Percentiles rank a stretch among this genome's conserved stretches.
phyloP scores from a whole-genome alignment of 768 basidiomycete species.

The Lactifluus hygrophoroides region DNA sequence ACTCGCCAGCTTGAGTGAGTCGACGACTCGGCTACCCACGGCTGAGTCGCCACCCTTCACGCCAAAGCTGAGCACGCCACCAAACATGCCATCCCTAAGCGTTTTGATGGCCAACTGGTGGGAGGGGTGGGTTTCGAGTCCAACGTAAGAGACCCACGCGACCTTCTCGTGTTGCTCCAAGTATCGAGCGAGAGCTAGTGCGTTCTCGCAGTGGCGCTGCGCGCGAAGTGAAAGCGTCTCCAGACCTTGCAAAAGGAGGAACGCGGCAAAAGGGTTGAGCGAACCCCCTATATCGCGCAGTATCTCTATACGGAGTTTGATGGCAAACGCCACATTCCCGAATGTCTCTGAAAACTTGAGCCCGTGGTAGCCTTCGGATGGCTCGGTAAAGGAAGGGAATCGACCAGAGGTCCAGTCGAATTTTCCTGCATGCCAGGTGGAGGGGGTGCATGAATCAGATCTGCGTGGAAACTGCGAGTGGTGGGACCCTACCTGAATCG shows the following conservation, averaged over 20 bases:
- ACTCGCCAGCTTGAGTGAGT: slow-evolving; percentile 61
- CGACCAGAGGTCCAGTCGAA: slow-evolving; percentile 69
- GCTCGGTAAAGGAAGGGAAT: slow-evolving; percentile 69
- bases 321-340: slow-evolving; percentile 51
- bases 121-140: slow-evolving; percentile 52
- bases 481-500: slow-evolving; percentile 46
- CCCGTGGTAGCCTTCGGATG: slow-evolving; percentile 71
- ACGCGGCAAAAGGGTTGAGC: slow-evolving; percentile 65
- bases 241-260: slow-evolving; percentile 69
- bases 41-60: slow-evolving; percentile 45
- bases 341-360: slow-evolving; percentile 59
- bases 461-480: not conserved
- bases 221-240: slow-evolving; percentile 68
- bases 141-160: slow-evolving; percentile 73
- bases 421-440: slow-evolving; percentile 36
- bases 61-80: slow-evolving; percentile 75
- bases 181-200: slow-evolving; percentile 54
- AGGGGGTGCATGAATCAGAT: not conserved
- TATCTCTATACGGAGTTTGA: slow-evolving; percentile 55
- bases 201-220: slow-evolving; percentile 64
- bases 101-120: slow-evolving; percentile 49
- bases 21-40: slow-evolving; percentile 53
- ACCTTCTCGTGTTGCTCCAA: slow-evolving; percentile 59
- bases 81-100: slow-evolving; percentile 48
- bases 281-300: slow-evolving; percentile 60